Conservation (phyloP, 2,329 filamentous ascomycete species). For the Coniochaeta hoffmannii region DNA sequence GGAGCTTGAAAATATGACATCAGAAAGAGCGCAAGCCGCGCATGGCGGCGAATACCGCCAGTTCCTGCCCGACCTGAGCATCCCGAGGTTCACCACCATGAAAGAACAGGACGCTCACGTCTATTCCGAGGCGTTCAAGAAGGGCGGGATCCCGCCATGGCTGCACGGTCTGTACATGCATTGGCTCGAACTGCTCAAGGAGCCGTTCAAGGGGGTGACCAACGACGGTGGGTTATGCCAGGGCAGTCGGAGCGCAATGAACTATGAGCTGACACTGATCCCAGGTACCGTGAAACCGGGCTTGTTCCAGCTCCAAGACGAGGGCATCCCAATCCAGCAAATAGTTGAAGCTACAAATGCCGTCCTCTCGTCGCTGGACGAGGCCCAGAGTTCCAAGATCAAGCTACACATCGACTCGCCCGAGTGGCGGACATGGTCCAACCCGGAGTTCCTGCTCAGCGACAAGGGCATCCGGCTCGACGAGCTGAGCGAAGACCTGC, state of each 20-base stretch:
- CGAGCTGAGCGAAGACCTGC: conserved; percentile 36
- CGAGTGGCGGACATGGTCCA: conserved; percentile 64
- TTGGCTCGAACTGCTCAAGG: conserved; percentile 50
- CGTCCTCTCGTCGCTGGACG: conserved; percentile 37
- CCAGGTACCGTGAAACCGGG: conserved; percentile 41
- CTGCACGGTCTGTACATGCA: conserved; percentile 53
- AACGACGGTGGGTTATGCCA: conserved; percentile 45
- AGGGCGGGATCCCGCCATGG: conserved; percentile 56
- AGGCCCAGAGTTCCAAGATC: conserved; percentile 39
- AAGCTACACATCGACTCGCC: conserved; percentile 59
- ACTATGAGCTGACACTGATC: conserved; percentile 3
- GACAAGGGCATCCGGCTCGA: conserved; percentile 66
- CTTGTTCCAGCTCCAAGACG: conserved; percentile 55
- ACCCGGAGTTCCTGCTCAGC: conserved; percentile 65
- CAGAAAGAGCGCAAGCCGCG: not conserved
- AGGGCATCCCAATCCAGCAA: conserved; percentile 49
- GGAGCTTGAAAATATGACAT: not conserved
- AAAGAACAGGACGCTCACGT: conserved; percentile 54
- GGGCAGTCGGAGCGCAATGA: not conserved
- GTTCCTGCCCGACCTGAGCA: conserved; percentile 50
- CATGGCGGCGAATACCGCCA: conserved; percentile 1
- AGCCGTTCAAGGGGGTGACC: conserved; percentile 66
- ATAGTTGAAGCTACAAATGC: conserved; percentile 46
- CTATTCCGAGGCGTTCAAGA: conserved; percentile 55
- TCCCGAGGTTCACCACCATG: conserved; percentile 55